Percentiles rank a stretch among this genome's conserved stretches.
These are phyloP conservation scores for Russula sp. DNA, from an alignment of 768 basidiomycete species.

Conservation along the genomic window DNA sequence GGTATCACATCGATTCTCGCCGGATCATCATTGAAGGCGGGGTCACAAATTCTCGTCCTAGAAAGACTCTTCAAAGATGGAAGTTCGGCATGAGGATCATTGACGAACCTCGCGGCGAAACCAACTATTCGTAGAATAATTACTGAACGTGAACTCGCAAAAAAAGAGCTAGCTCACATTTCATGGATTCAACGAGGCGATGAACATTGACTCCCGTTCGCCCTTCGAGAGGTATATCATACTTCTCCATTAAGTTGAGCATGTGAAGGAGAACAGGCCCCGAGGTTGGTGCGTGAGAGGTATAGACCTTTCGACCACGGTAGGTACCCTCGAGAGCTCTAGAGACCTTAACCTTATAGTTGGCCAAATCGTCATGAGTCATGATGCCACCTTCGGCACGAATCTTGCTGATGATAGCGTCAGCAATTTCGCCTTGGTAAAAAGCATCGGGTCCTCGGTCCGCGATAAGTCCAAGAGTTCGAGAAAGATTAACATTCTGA, in stretches of 20 bases:
- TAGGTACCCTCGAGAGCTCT: constrained; percentile 77
- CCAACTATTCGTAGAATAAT: constrained; percentile 39
- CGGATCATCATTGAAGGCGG: constrained; percentile 53
- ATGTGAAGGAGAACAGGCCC: constrained; percentile 89
- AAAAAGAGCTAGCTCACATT: constrained; percentile 46
- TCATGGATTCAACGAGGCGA: constrained; percentile 76
- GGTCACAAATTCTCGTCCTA: constrained; percentile 83
- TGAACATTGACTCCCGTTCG: constrained; percentile 65
- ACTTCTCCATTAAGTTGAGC: constrained; percentile 87
- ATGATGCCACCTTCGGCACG: constrained; percentile 72
- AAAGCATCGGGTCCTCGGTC: constrained; percentile 73
- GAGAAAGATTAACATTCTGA: constrained; percentile 64
- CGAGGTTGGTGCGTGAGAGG: constrained; percentile 76
- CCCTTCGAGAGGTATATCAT: constrained; percentile 43
- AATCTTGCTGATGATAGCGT: constrained; percentile 69
- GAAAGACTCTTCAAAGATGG: constrained; percentile 21
- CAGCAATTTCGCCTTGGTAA: constrained; percentile 85
- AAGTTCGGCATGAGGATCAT: neutral
- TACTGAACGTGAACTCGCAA: constrained; percentile 5
- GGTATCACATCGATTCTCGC: constrained; percentile 56
- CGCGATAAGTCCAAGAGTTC: constrained; percentile 70
- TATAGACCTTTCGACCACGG: constrained; percentile 73
- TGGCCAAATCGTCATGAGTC: constrained; percentile 62
- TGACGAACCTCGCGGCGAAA: constrained; percentile 53
- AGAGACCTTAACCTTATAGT: constrained; percentile 61